Evolutionary conservation across 495 filamentous ascomycete genomes (phyloP).

Genomic region (Aspergillus asperescens): DNA sequence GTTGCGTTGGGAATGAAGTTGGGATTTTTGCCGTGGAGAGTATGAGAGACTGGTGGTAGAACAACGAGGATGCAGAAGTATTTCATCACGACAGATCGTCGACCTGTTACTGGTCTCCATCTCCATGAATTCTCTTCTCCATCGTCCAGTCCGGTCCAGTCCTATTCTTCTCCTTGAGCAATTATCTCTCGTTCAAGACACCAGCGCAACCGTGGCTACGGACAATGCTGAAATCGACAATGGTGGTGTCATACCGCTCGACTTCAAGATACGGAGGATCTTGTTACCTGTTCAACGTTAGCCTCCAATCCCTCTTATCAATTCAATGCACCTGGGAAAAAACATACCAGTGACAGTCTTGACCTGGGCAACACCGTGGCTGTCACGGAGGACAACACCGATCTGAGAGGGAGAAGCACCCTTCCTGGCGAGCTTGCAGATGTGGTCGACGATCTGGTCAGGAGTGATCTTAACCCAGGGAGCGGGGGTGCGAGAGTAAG

Average conservation of each 20-base stretch:
- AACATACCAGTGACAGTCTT: constrained; percentile 89
- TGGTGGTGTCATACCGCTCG: constrained; percentile 64
- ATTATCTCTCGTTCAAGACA: background rate
- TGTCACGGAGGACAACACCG: constrained; percentile 95
- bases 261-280: constrained; percentile 98
- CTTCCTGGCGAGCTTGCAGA: constrained; percentile 98
- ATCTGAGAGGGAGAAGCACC: constrained; percentile 97
- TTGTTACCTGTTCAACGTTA: constrained; percentile 74
- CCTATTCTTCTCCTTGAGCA: background rate
- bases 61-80: background rate
- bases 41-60: background rate
- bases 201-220: constrained; percentile 9
- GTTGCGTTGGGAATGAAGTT: background rate
- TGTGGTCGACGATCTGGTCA: constrained; percentile 93
- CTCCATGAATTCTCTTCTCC: background rate
- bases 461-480: constrained; percentile 89
- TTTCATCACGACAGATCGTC: background rate
- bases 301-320: background rate
- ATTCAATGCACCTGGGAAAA: background rate
- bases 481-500: constrained; percentile 88
- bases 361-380: constrained; percentile 94
- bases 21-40: background rate
- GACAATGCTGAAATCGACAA: constrained; percentile 6
- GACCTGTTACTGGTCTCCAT: constrained; percentile 10
- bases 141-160: background rate